phyloP scores from a whole-genome alignment of 768 basidiomycete genomes.

The Zangia roseola region DNA sequence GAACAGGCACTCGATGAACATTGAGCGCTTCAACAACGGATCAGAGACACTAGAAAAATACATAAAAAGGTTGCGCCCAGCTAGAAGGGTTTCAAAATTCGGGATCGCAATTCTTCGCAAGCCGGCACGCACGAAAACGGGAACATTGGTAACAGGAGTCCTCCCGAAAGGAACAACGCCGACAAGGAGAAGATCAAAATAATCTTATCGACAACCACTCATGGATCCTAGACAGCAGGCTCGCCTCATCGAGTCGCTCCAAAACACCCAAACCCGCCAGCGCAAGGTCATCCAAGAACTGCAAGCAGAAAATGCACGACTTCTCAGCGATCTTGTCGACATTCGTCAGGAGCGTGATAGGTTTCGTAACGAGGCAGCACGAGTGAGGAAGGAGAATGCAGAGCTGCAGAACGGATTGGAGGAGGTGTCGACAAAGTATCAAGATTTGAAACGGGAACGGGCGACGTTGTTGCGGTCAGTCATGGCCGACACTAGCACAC shows the following conservation, averaged over 20 bases:
- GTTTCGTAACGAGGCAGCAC: slow-evolving; percentile 22
- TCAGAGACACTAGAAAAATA: no score
- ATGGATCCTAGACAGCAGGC: slow-evolving; percentile 2
- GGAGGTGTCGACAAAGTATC: slow-evolving; percentile 15
- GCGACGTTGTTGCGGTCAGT: slow-evolving; percentile 13
- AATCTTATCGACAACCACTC: no score
- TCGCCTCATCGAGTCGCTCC: slow-evolving; percentile 26
- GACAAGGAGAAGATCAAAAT: no score
- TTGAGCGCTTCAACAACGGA: no score
- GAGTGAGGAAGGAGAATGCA: slow-evolving; percentile 18
- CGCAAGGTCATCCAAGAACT: slow-evolving; percentile 26
- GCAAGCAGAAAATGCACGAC: slow-evolving; percentile 24
- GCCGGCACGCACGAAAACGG: no score
- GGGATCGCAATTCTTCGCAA: no score
- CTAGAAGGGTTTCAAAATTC: no score
- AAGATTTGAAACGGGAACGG: slow-evolving; percentile 25
- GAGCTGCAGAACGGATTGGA: slow-evolving; percentile 23
- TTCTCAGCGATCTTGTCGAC: slow-evolving; percentile 24
- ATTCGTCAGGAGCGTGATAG: slow-evolving; percentile 28
- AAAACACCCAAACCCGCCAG: slow-evolving; percentile 23
- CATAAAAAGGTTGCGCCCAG: no score
- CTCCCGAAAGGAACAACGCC: no score
- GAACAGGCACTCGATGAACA: neutral
- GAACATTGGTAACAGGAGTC: no score
- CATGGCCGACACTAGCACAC: neutral